Conservation (phyloP, 345 rosid species). For the Eutrema yunnanense region DNA sequence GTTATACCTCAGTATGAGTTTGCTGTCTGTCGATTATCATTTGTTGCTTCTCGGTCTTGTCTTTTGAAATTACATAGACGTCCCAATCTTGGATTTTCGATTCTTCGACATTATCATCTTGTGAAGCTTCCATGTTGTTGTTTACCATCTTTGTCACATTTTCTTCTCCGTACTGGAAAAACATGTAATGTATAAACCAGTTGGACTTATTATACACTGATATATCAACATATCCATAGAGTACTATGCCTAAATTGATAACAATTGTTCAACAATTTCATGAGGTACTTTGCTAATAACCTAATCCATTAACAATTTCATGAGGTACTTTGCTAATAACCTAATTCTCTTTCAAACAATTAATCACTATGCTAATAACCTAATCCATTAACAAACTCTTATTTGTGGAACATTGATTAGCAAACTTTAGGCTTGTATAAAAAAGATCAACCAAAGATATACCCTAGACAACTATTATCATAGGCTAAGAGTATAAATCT, state of each 20-base stretch:
- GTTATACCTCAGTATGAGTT: constrained; percentile 48
- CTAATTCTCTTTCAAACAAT: no score
- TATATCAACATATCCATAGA: not conserved
- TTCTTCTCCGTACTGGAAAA: constrained; percentile 35
- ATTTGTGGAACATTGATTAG: no score
- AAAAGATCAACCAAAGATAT: no score
- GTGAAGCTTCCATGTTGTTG: constrained; percentile 3
- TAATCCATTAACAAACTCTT: no score
- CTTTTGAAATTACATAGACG: constrained; percentile 12
- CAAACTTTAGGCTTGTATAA: no score
- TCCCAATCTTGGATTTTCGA: not conserved
- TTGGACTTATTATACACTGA: not conserved
- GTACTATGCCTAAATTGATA: not conserved
- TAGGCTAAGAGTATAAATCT: no score
- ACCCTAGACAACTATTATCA: no score
- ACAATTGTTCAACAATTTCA: not conserved
- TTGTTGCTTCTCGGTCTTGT: constrained; percentile 40
- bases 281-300: no score
- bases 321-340: no score
- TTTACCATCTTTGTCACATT: constrained; percentile 15
- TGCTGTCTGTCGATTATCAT: constrained; percentile 58
- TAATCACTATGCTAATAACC: no score
- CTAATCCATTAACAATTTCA: no score
- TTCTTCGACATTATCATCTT: not conserved
- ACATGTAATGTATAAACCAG: not conserved